Evolutionary conservation across 2,329 filamentous ascomycete species (phyloP), one percentile per base, ranked within the genome.

Genomic region (Aspergillus spinulosporus): DNA sequence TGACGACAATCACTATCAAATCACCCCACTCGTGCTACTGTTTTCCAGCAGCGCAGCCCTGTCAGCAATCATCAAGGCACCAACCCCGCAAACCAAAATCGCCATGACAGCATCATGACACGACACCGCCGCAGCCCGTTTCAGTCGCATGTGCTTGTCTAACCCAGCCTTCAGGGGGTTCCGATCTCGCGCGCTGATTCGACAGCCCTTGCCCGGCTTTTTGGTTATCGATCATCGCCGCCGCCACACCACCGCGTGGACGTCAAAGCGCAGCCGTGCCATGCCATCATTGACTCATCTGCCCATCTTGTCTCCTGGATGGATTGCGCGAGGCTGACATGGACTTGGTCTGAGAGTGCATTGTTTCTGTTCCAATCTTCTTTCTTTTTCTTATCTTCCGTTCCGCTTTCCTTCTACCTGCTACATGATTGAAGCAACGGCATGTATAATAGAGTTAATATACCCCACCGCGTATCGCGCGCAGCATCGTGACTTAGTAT

Each of bases 391-490:
- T 32, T 47, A 49, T 54, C 39, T 52, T 52, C 48, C 21, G 21
- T 43, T 32, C 47, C 54, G 21, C 15, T 49, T 44, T 52, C 8
- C 26, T 54, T 51, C 58, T 52, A 40, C 48, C 21, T 21, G 21
- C 52, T 42, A 29, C 44, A 44, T 62, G 52, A 63, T 64, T 63
- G 62, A 68, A 68, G 66, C 65, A 64, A 61, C 66, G 64, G 68
- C 64, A 65, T 72, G 68, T 72, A 70, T 59, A 65, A 71, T 72
- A 72, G 69, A 72, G 66, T 67, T 70, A 71, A 70, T 72, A 72
- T 72, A 72, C 69, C 69, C 69, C 67, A 63, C 65, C 63, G 62
- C 68, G 66, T 64, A 65, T 56, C 53, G 54, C 59, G 53, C 49
- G 36, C 15, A 58, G 54, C 54, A 53, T 58, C 58, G 55, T 57